Conservation (phyloP, 2,329 filamentous ascomycete species). For the Ceratocystiopsis minuta region DNA sequence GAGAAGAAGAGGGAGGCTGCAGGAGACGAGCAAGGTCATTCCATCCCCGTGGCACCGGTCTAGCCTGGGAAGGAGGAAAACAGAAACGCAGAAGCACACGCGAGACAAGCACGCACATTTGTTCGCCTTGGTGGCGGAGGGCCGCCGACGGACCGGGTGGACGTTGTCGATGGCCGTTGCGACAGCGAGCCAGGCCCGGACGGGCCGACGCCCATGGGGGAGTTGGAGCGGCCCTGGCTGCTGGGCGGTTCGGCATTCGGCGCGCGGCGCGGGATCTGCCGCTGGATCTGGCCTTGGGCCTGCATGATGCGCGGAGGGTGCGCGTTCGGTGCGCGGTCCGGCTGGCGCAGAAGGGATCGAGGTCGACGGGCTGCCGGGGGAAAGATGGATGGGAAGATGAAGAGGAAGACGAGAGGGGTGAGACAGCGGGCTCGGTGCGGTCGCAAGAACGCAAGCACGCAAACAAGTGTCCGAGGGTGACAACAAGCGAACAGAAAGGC, state of each 20-base stretch:
- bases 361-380: too few relatives aligned
- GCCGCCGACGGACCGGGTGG: constrained; percentile 33
- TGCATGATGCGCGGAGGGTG: constrained; percentile 23
- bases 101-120: constrained; percentile 32
- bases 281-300: constrained; percentile 30
- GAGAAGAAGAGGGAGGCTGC: too few relatives aligned
- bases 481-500: too few relatives aligned
- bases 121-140: constrained; percentile 29
- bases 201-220: constrained; percentile 32
- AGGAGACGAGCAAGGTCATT: too few relatives aligned
- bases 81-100: background rate
- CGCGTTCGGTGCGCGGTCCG: too few relatives aligned
- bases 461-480: too few relatives aligned
- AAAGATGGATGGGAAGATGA: too few relatives aligned
- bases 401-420: too few relatives aligned
- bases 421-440: too few relatives aligned
- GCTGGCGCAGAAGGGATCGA: too few relatives aligned
- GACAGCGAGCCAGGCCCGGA: constrained; percentile 25
- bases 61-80: background rate
- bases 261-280: constrained; percentile 41
- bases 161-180: constrained; percentile 46
- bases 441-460: too few relatives aligned
- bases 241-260: constrained; percentile 35
- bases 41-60: too few relatives aligned
- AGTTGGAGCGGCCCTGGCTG: constrained; percentile 39